phyloP scores from a whole-genome alignment of 495 filamentous ascomycete species.

The Talaromyces nanjingensis region DNA sequence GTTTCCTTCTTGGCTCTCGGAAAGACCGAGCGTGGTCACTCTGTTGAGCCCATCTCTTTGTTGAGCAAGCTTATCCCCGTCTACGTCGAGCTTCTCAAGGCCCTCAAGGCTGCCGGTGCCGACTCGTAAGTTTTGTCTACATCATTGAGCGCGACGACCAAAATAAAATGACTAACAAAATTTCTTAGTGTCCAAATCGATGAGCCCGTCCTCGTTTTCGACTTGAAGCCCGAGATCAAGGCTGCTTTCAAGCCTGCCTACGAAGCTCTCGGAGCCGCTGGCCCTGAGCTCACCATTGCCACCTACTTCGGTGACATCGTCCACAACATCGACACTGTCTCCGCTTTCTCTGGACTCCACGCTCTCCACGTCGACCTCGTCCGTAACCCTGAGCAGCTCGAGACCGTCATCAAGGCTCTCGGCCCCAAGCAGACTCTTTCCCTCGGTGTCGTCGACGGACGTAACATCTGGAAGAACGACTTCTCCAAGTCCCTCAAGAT shows the following conservation, averaged over 20 bases:
- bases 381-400: constrained; percentile 93
- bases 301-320: constrained; percentile 99
- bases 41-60: constrained; percentile 84
- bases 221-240: constrained; percentile 81
- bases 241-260: constrained; percentile 97
- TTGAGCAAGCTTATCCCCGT: constrained; percentile 85
- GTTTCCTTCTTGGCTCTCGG: constrained; percentile 94
- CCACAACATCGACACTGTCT: constrained; percentile 90
- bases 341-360: constrained; percentile 59
- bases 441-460: constrained; percentile 90
- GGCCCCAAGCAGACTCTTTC: constrained; percentile 85
- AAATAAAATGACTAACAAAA: neutral
- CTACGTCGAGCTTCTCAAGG: constrained; percentile 81
- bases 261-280: constrained; percentile 69
- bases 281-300: constrained; percentile 76
- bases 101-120: constrained; percentile 92
- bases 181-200: constrained; percentile 74
- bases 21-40: constrained; percentile 93
- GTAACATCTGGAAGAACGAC: constrained; percentile 99
- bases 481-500: constrained; percentile 83
- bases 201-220: constrained; percentile 92
- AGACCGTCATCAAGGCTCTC: constrained; percentile 65
- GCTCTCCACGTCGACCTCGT: constrained; percentile 92
- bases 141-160: neutral
- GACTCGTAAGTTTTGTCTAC: constrained; percentile 34